Evolutionary conservation across 208 protist species (phyloP).

Genomic region (Jaenimonas drosophilae): DNA sequence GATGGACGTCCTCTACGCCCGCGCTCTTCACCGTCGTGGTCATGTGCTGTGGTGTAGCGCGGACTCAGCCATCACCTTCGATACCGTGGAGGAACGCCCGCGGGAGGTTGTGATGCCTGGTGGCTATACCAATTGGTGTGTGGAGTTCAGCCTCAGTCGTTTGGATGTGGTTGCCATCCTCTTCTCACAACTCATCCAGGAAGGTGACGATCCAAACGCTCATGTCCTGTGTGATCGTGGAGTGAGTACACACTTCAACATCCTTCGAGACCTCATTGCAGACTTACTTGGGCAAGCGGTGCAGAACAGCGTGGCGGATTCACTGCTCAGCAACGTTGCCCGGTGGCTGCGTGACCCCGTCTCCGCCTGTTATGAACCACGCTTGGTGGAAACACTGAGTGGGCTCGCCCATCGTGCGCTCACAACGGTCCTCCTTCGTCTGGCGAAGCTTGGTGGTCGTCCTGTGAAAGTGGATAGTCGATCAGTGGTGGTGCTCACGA

Average conservation of each 20-base stretch:
- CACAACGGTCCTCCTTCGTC: constrained; percentile 60
- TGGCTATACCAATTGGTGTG: constrained; percentile 71
- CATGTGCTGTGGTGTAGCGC: constrained; percentile 79
- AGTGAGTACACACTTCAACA: constrained; percentile 84
- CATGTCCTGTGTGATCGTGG: constrained; percentile 71
- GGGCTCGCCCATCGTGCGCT: constrained; percentile 70
- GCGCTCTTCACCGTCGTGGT: constrained; percentile 52
- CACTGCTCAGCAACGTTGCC: constrained; percentile 63
- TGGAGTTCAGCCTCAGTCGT: constrained; percentile 80
- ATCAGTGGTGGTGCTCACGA: constrained; percentile 67
- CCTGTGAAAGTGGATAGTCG: constrained; percentile 69
- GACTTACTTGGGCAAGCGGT: constrained; percentile 71
- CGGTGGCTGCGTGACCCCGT: constrained; percentile 83
- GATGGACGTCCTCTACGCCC: constrained; percentile 74
- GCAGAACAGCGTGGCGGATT: constrained; percentile 47
- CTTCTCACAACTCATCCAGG: constrained; percentile 85
- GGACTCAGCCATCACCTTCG: constrained; percentile 54
- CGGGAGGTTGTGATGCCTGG: constrained; percentile 72
- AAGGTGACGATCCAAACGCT: constrained; percentile 68
- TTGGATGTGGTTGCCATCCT: constrained; percentile 82
- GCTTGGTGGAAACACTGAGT: constrained; percentile 66
- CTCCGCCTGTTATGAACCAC: constrained; percentile 73
- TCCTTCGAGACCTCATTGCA: constrained; percentile 78
- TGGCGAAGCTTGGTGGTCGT: constrained; percentile 78
- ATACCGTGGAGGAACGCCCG: constrained; percentile 67